Percentiles rank a stretch among this genome's conserved stretches.
Conservation (phyloP, 441 rosid species). For the Kokia cookei region DNA sequence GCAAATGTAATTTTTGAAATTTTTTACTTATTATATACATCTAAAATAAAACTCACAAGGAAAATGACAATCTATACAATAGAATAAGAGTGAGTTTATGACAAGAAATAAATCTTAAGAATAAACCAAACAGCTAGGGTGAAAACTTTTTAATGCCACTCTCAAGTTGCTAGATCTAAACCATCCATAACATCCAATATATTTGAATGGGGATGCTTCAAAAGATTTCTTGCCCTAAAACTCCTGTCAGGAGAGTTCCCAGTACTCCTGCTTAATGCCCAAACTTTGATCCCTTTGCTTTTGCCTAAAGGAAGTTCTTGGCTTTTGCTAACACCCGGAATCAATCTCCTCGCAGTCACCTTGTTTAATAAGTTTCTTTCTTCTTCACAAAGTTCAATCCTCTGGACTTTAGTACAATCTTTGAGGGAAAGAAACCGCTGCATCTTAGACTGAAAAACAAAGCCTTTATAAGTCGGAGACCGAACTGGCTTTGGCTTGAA, state of each 20-base stretch:
- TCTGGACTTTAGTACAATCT: conserved; percentile 11
- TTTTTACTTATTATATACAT: neutral
- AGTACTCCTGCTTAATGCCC: conserved; percentile 50
- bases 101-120: conserved; percentile 14
- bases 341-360: conserved; percentile 31
- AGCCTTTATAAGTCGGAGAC: conserved; percentile 25
- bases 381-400: conserved; percentile 46
- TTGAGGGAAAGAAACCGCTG: conserved; percentile 22
- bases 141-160: neutral
- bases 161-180: conserved; percentile 25
- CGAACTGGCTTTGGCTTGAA: conserved; percentile 20
- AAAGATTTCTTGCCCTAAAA: conserved; percentile 4
- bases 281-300: conserved; percentile 27
- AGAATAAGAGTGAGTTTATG: neutral
- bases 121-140: neutral
- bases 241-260: conserved; percentile 58
- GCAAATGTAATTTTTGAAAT: neutral
- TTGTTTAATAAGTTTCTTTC: conserved; percentile 48
- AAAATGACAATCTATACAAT: neutral
- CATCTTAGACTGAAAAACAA: conserved; percentile 18
- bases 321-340: conserved; percentile 62
- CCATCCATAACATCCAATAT: conserved; percentile 60
- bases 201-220: conserved; percentile 18
- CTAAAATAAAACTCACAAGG: neutral
- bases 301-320: conserved; percentile 42